phyloP scores from a whole-genome alignment of 2,329 filamentous ascomycete genomes.

The Alternaria arbusti region DNA sequence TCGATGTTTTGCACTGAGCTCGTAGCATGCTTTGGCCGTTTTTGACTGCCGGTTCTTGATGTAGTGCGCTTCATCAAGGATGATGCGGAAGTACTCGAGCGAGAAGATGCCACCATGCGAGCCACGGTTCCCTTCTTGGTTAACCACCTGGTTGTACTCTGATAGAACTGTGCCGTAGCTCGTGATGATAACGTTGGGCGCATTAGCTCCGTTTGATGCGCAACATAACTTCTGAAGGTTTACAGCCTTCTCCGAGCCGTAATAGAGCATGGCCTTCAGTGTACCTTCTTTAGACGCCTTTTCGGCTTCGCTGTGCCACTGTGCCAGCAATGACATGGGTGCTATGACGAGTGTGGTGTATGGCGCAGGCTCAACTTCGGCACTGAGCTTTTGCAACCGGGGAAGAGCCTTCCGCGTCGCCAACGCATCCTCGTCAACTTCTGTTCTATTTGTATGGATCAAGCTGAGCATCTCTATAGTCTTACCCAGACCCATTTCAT shows the following conservation, averaged over 20 bases:
- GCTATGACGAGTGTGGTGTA: slow-evolving; percentile 95
- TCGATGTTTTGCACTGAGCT: slow-evolving; percentile 81
- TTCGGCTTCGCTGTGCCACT: slow-evolving; percentile 95
- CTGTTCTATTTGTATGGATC: slow-evolving; percentile 80
- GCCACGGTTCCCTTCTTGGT: slow-evolving; percentile 69
- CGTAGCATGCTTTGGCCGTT: slow-evolving; percentile 93
- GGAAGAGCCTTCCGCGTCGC: slow-evolving; percentile 66
- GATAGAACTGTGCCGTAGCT: slow-evolving; percentile 92
- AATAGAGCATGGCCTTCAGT: slow-evolving; percentile 86
- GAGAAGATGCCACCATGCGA: slow-evolving; percentile 79
- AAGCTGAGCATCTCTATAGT: slow-evolving; percentile 98
- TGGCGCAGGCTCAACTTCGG: slow-evolving; percentile 71
- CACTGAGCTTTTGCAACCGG: slow-evolving; percentile 64
- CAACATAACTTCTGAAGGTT: slow-evolving; percentile 83
- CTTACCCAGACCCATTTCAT: slow-evolving; percentile 98
- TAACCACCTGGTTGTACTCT: slow-evolving; percentile 78
- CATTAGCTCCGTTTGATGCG: slow-evolving; percentile 72
- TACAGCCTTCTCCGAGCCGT: slow-evolving; percentile 81
- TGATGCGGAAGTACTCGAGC: slow-evolving; percentile 90
- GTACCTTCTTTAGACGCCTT: slow-evolving; percentile 87
- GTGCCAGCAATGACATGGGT: slow-evolving; percentile 92
- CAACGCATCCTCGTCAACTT: slow-evolving; percentile 47
- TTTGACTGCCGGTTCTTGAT: slow-evolving; percentile 91
- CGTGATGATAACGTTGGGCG: slow-evolving; percentile 91
- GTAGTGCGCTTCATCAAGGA: slow-evolving; percentile 92